Conservation (phyloP, 2,329 filamentous ascomycete species). For the Epichloe brachyelytri region DNA sequence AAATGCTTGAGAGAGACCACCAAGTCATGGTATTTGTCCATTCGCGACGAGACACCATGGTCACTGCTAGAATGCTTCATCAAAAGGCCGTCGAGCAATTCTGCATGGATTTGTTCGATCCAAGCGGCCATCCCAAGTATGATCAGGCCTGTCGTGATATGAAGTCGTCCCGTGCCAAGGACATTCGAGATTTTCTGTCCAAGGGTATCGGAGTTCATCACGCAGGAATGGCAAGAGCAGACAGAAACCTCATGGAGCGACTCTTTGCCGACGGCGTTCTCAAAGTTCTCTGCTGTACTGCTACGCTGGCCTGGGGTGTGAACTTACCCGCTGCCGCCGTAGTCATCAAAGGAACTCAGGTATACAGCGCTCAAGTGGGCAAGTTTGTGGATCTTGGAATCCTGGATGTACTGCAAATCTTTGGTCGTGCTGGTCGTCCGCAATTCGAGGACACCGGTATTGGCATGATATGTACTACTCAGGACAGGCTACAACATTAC, state of each 20-base stretch:
- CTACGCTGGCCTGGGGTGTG: constrained; percentile 95
- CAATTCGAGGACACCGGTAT: constrained; percentile 97
- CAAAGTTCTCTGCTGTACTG: constrained; percentile 95
- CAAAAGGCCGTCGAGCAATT: constrained; percentile 76
- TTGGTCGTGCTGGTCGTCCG: constrained; percentile 92
- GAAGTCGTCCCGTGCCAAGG: constrained; percentile 71
- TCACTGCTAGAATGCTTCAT: constrained; percentile 72
- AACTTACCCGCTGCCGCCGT: constrained; percentile 95
- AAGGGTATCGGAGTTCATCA: constrained; percentile 95
- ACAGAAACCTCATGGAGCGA: constrained; percentile 90
- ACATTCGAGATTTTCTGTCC: constrained; percentile 76
- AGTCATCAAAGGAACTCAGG: constrained; percentile 93
- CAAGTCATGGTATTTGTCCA: constrained; percentile 99
- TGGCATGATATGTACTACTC: constrained; percentile 93
- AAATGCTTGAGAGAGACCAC: constrained; percentile 85
- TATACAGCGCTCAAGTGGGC: constrained; percentile 92
- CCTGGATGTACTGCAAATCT: constrained; percentile 92
- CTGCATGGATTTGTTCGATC: constrained; percentile 73
- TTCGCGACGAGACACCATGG: constrained; percentile 84
- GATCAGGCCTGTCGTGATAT: constrained; percentile 71
- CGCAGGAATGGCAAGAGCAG: constrained; percentile 87
- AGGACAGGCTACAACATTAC: constrained; percentile 88
- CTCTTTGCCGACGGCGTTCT: constrained; percentile 86
- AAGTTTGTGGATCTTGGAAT: constrained; percentile 96
- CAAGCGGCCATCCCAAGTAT: constrained; percentile 64